Percentiles rank a stretch among this genome's conserved stretches.
These are phyloP conservation scores for Crithidia bombi DNA, from an alignment of 208 protist genomes.

Conservation along the genomic window DNA sequence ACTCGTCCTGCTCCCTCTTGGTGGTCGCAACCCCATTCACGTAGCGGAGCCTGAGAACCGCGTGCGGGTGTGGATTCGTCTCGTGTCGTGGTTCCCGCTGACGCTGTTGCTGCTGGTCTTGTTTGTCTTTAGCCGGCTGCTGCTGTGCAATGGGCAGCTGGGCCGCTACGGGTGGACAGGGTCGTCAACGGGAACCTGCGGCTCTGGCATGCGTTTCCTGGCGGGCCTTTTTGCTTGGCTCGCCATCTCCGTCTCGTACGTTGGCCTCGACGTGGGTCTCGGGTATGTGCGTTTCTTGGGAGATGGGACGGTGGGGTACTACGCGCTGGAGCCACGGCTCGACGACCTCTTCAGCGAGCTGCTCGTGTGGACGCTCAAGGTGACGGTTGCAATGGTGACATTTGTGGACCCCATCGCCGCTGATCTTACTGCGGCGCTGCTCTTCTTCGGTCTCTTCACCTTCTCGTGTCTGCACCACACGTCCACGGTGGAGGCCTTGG, in stretches of 20 bases:
- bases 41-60: slow-evolving; percentile 12
- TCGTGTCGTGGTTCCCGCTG: slow-evolving; percentile 24
- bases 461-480: slow-evolving; percentile 10
- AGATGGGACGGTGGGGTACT: slow-evolving; percentile 19
- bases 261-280: slow-evolving; percentile 22
- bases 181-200: slow-evolving; percentile 1
- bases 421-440: background rate
- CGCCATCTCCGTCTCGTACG: slow-evolving; percentile 10
- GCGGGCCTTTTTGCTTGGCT: slow-evolving; percentile 17
- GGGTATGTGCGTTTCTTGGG: slow-evolving; percentile 19
- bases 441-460: slow-evolving; percentile 24
- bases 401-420: slow-evolving; percentile 10
- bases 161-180: background rate
- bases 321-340: slow-evolving; percentile 32
- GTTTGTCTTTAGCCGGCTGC: slow-evolving; percentile 15
- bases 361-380: slow-evolving; percentile 34
- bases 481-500: slow-evolving; percentile 25
- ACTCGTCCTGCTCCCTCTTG: slow-evolving; percentile 13
- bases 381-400: slow-evolving; percentile 15
- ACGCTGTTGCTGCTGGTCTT: slow-evolving; percentile 22
- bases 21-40: slow-evolving; percentile 25
- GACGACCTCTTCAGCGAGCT: slow-evolving; percentile 35
- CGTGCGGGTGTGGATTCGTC: slow-evolving; percentile 16
- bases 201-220: slow-evolving; percentile 19
- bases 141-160: slow-evolving; percentile 20